Percentiles rank a stretch among this genome's conserved stretches.
phyloP scores from a whole-genome alignment of 768 basidiomycete genomes.

The Pleurotus tuoliensis region DNA sequence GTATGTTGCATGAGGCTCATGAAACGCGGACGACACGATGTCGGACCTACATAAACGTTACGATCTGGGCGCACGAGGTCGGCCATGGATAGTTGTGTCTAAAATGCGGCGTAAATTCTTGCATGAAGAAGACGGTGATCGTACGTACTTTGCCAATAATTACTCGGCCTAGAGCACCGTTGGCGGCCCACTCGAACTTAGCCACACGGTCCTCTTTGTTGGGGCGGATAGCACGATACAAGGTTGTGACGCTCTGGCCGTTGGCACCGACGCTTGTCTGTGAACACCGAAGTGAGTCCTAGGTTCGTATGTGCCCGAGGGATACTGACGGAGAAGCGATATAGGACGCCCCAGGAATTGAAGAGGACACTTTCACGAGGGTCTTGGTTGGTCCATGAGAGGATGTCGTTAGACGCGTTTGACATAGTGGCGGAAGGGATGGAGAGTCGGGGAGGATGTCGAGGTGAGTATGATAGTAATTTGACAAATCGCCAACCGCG shows the following conservation, averaged over 20 bases:
- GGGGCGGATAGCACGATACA: slow-evolving; percentile 77
- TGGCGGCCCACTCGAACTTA: slow-evolving; percentile 83
- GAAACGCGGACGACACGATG: slow-evolving; percentile 10
- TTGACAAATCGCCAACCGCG: slow-evolving; percentile 5
- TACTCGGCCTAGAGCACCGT: slow-evolving; percentile 79
- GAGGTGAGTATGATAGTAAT: slow-evolving; percentile 5
- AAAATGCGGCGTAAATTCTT: slow-evolving; percentile 23
- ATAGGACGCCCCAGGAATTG: slow-evolving; percentile 76
- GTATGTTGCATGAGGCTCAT: slow-evolving; percentile 14
- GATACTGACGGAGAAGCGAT: slow-evolving; percentile 49
- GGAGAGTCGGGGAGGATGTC: slow-evolving; percentile 21
- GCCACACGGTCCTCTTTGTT: slow-evolving; percentile 88
- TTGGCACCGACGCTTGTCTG: slow-evolving; percentile 63
- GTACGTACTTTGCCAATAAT: slow-evolving; percentile 73
- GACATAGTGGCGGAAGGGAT: slow-evolving; percentile 24
- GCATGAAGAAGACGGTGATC: slow-evolving; percentile 12
- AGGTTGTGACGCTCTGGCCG: slow-evolving; percentile 70
- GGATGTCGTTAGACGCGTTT: slow-evolving; percentile 58
- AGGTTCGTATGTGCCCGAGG: slow-evolving; percentile 1
- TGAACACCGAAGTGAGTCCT: slow-evolving; percentile 12
- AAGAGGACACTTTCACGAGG: slow-evolving; percentile 81
- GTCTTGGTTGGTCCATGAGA: slow-evolving; percentile 87
- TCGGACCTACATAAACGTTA: slow-evolving; percentile 49
- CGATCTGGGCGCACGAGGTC: slow-evolving; percentile 76
- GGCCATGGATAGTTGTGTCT: slow-evolving; percentile 78